Conservation (phyloP, 2,329 filamentous ascomycete genomes). For the Didymella lethalis region DNA sequence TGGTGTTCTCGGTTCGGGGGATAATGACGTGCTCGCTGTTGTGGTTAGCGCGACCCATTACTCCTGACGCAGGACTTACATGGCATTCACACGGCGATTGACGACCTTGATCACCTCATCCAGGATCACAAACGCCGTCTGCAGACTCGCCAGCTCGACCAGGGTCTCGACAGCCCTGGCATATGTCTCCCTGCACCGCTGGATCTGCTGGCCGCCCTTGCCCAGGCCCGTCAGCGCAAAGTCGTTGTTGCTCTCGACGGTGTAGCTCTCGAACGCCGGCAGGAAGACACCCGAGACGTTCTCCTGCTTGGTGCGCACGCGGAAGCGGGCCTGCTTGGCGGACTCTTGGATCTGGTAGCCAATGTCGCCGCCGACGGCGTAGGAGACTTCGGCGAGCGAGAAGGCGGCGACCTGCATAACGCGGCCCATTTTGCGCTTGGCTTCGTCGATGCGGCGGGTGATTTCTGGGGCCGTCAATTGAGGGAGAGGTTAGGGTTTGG, state of each 20-base stretch:
- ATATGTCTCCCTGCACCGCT: conserved; percentile 94
- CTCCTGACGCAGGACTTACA: conserved; percentile 63
- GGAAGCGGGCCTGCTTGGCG: conserved; percentile 89
- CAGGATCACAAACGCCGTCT: conserved; percentile 97
- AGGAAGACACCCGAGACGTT: conserved; percentile 97
- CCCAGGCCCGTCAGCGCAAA: conserved; percentile 95
- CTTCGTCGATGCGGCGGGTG: conserved; percentile 95
- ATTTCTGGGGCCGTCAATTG: too few relatives aligned
- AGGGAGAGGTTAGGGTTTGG: too few relatives aligned
- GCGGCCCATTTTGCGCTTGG: conserved; percentile 98
- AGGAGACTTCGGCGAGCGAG: conserved; percentile 95
- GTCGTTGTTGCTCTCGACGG: conserved; percentile 88
- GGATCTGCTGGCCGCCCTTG: conserved; percentile 96
- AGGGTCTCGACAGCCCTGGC: conserved; percentile 93
- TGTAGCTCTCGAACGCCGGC: conserved; percentile 90
- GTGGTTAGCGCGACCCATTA: conserved; percentile 25
- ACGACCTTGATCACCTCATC: conserved; percentile 99
- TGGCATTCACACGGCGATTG: conserved; percentile 96
- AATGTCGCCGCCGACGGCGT: conserved; percentile 92
- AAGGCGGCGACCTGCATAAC: conserved; percentile 99
- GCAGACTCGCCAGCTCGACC: conserved; percentile 91
- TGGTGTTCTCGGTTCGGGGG: conserved; percentile 97
- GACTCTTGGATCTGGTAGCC: conserved; percentile 98
- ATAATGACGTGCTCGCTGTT: conserved; percentile 90
- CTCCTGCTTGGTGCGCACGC: conserved; percentile 93